phyloP scores from a whole-genome alignment of 768 basidiomycete genomes.

The Harrya chromipes region DNA sequence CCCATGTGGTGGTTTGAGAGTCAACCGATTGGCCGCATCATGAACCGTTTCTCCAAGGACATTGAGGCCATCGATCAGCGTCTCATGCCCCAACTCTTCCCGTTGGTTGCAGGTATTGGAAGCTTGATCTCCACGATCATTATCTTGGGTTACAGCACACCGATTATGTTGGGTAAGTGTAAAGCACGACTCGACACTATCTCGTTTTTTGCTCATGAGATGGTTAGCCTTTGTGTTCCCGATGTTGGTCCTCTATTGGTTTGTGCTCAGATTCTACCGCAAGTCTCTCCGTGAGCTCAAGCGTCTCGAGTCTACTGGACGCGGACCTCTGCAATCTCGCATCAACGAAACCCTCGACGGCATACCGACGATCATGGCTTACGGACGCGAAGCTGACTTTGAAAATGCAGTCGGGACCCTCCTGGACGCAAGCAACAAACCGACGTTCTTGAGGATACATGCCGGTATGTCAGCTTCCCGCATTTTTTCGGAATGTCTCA shows the following conservation, averaged over 20 bases:
- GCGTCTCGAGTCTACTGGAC: constrained; percentile 41
- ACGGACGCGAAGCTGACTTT: constrained; percentile 33
- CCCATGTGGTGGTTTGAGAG: constrained; percentile 32
- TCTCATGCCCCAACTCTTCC: constrained; percentile 31
- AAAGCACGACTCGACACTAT: constrained; percentile 13
- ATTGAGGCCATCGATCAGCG: constrained; percentile 40
- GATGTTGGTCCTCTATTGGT: constrained; percentile 34
- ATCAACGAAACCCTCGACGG: constrained; percentile 52
- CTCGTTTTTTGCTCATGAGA: constrained; percentile 17
- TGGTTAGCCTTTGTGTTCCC: constrained; percentile 22
- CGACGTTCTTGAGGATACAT: constrained; percentile 25
- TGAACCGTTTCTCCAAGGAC: constrained; percentile 47
- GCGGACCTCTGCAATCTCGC: constrained; percentile 47
- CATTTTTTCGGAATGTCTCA: neutral
- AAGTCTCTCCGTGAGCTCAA: constrained; percentile 48
- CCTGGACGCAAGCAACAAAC: constrained; percentile 27
- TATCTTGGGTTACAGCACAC: constrained; percentile 25
- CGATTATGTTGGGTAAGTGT: constrained; percentile 36
- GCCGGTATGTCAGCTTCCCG: constrained; percentile 17
- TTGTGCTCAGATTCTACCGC: constrained; percentile 46
- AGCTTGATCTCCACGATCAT: constrained; percentile 21
- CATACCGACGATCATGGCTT: constrained; percentile 46
- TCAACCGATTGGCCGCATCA: constrained; percentile 42
- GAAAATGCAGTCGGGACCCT: constrained; percentile 19
- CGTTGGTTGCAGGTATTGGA: constrained; percentile 23